Evolutionary conservation across 768 basidiomycete genomes (phyloP).

Genomic region (Leccinum obscurum): DNA sequence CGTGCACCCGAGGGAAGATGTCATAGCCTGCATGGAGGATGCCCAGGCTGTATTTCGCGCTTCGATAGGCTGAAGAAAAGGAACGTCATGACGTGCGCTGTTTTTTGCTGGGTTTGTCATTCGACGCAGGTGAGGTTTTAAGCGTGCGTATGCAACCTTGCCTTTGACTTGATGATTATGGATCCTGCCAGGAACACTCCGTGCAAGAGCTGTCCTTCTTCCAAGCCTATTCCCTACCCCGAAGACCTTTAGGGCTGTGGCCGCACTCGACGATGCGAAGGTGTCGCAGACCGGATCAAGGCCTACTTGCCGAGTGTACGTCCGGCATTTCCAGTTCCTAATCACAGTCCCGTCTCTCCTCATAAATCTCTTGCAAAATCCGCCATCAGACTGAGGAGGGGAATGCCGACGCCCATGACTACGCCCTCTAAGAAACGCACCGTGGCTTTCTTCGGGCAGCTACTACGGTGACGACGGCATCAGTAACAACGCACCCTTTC

Average conservation of each 20-base stretch:
- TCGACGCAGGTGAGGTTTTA: constrained; percentile 34
- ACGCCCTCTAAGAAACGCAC: constrained; percentile 36
- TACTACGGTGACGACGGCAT: constrained; percentile 12
- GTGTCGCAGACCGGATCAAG: constrained; percentile 25
- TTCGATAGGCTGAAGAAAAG: constrained; percentile 17
- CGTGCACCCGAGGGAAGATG: constrained; percentile 12
- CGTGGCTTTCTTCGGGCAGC: constrained; percentile 17
- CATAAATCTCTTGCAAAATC: constrained; percentile 23
- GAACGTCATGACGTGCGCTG: constrained; percentile 33
- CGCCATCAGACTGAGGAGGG: constrained; percentile 14
- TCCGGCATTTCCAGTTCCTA: background rate
- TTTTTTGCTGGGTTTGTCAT: constrained; percentile 50
- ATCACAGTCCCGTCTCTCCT: constrained; percentile 8
- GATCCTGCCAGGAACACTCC: background rate
- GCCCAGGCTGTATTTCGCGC: constrained; percentile 27
- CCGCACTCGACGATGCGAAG: constrained; percentile 27
- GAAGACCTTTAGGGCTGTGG: constrained; percentile 20
- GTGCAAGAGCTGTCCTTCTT: constrained; percentile 23
- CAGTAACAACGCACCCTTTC: constrained; percentile 23
- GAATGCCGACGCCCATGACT: background rate
- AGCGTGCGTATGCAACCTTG: background rate
- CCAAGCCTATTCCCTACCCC: constrained; percentile 17
- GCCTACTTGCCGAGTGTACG: constrained; percentile 1
- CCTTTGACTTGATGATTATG: background rate
- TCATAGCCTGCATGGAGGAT: constrained; percentile 10